These are phyloP conservation scores for Clarkia xantiana DNA, from an alignment of 345 rosid species.

Conservation along the genomic window DNA sequence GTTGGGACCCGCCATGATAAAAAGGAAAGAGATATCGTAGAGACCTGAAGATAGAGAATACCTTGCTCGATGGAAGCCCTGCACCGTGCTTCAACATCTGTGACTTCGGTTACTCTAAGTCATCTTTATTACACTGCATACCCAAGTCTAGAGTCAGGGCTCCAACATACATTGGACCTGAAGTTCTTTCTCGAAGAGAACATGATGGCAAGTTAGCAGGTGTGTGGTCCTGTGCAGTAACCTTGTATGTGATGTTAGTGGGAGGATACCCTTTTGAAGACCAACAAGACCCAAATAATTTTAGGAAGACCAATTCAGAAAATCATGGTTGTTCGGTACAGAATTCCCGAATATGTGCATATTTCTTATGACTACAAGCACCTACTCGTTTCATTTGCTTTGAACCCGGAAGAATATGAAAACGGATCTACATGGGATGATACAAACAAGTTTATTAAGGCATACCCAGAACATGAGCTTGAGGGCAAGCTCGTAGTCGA, in stretches of 20 bases:
- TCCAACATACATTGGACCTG: slow-evolving; percentile 7
- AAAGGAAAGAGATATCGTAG: slow-evolving; percentile 1
- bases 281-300: slow-evolving; percentile 69
- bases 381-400: too few species aligned
- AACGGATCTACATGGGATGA: too few species aligned
- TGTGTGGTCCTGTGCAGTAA: slow-evolving; percentile 98
- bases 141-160: slow-evolving; percentile 7
- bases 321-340: slow-evolving; percentile 78
- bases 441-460: too few species aligned
- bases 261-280: slow-evolving; percentile 97
- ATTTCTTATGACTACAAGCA: slow-evolving; percentile 73
- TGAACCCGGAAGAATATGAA: too few species aligned
- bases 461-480: too few species aligned
- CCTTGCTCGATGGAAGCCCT: too few species aligned
- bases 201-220: slow-evolving; percentile 39
- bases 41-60: slow-evolving; percentile 4
- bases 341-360: slow-evolving; percentile 80
- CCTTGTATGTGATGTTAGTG: too few species aligned
- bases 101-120: slow-evolving; percentile 6
- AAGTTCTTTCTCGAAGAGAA: slow-evolving; percentile 4
- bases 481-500: too few species aligned
- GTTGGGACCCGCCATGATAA: too few species aligned
- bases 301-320: slow-evolving; percentile 85
- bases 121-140: slow-evolving; percentile 6
- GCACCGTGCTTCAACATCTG: too few species aligned